Conservation (phyloP, 495 filamentous ascomycete species). For the Cenococcum geophilum region DNA sequence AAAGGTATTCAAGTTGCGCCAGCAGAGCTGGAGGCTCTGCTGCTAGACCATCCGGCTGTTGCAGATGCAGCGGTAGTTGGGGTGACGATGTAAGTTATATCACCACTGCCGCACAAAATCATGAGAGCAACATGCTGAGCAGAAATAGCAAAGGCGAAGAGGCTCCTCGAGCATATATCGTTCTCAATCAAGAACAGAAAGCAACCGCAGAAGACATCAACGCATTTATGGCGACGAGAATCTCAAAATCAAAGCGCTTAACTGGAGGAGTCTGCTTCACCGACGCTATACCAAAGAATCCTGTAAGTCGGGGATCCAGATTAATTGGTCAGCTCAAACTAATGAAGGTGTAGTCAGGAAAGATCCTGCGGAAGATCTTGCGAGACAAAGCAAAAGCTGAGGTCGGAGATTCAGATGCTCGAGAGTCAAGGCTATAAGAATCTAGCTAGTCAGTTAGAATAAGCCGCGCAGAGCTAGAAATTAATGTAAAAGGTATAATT, state of each 20-base stretch:
- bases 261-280: slow-evolving; percentile 35
- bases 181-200: slow-evolving; percentile 22
- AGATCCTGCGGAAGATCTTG: slow-evolving; percentile 37
- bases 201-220: slow-evolving; percentile 32
- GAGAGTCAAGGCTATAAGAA: slow-evolving; percentile 21
- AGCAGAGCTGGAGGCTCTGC: slow-evolving; percentile 38
- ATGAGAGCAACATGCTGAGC: too few species aligned
- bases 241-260: slow-evolving; percentile 35
- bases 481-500: background rate
- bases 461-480: background rate
- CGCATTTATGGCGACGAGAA: slow-evolving; percentile 29
- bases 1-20: slow-evolving; percentile 41
- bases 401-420: slow-evolving; percentile 21
- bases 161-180: slow-evolving; percentile 37
- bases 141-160: slow-evolving; percentile 35
- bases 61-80: slow-evolving; percentile 39
- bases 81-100: slow-evolving; percentile 31
- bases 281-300: slow-evolving; percentile 40
- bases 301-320: slow-evolving; percentile 20
- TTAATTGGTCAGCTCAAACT: background rate
- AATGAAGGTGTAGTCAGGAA: slow-evolving; percentile 33
- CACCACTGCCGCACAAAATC: too few species aligned
- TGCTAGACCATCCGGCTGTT: slow-evolving; percentile 38
- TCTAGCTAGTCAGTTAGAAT: background rate
- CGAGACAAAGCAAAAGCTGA: slow-evolving; percentile 37